A percentile compares a stretch with the other conserved stretches of the same genome.
Conservation (phyloP, 116 monocot species). For the Posidonia oceanica region DNA sequence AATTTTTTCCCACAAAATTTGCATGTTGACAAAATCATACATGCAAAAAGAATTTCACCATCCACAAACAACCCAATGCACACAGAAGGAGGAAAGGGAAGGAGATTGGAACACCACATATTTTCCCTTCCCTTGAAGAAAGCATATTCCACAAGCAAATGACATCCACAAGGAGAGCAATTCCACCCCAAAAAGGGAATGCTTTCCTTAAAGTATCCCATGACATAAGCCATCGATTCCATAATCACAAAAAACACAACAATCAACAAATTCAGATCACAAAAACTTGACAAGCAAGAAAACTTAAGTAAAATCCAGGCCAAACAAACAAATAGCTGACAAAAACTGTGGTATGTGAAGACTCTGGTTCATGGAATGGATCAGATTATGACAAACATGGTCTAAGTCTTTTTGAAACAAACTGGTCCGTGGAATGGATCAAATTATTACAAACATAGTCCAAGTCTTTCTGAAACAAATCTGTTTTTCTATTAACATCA, state of each 20-base stretch:
- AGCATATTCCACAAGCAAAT: slow-evolving; percentile 17
- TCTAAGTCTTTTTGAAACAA: too few relatives aligned
- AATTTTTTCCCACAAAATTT: not conserved
- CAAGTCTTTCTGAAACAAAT: too few relatives aligned
- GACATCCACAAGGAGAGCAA: slow-evolving; percentile 9
- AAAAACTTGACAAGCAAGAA: not conserved
- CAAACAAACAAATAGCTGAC: not conserved
- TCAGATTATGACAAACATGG: not conserved
- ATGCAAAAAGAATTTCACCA: not conserved
- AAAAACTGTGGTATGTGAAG: not conserved
- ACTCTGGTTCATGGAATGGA: not conserved
- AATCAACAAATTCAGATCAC: not conserved
- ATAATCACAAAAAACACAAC: slow-evolving; percentile 7
- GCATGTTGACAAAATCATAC: not conserved
- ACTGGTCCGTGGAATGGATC: not conserved
- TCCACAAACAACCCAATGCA: not conserved
- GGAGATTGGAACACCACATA: not conserved
- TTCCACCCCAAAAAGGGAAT: slow-evolving; percentile 15
- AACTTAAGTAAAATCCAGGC: too few relatives aligned
- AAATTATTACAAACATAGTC: not conserved
- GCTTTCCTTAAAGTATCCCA: slow-evolving; percentile 13
- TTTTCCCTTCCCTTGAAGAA: slow-evolving; percentile 9
- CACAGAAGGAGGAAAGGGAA: not conserved
- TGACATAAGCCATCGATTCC: not conserved
- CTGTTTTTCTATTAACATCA: not conserved